A percentile compares a stretch with the other conserved stretches of the same genome.
phyloP scores from a whole-genome alignment of 345 rosid species.

The Reutealis trisperma region DNA sequence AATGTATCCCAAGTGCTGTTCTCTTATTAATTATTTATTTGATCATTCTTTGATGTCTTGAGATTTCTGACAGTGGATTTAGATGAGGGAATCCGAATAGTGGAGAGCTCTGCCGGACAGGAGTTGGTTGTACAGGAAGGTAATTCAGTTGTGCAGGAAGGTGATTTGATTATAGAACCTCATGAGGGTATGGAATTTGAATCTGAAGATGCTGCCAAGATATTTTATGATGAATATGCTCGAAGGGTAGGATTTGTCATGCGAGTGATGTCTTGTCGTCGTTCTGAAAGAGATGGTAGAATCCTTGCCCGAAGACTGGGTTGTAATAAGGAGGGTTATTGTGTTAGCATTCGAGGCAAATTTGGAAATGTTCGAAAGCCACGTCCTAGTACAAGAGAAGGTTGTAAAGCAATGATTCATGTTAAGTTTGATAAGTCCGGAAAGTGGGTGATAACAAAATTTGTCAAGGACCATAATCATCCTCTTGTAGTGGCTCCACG shows the following conservation, averaged over 20 bases:
- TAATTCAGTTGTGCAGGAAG: conserved; percentile 33
- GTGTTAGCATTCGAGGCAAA: conserved; percentile 78
- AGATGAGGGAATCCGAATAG: conserved; percentile 43
- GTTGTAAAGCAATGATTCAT: conserved; percentile 92
- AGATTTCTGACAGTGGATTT: conserved; percentile 49
- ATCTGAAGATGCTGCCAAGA: conserved; percentile 84
- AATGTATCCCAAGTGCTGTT: background rate
- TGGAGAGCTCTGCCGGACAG: conserved; percentile 43
- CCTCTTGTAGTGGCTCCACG: conserved; percentile 73
- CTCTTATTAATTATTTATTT: background rate
- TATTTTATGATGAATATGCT: conserved; percentile 84
- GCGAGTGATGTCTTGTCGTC: conserved; percentile 96
- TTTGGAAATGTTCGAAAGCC: conserved; percentile 71
- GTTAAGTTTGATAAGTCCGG: conserved; percentile 72
- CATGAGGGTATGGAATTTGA: conserved; percentile 81
- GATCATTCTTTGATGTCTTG: background rate
- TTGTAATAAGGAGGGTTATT: conserved; percentile 90
- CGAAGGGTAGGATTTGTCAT: conserved; percentile 77
- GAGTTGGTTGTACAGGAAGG: conserved; percentile 33
- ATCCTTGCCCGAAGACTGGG: conserved; percentile 88
- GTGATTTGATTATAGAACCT: conserved; percentile 54
- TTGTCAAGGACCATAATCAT: conserved; percentile 85
- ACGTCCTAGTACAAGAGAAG: conserved; percentile 77
- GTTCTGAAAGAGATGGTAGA: conserved; percentile 89
- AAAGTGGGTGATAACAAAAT: conserved; percentile 84